These are phyloP conservation scores for Cladophialophora yegresii DNA, from an alignment of 2,329 filamentous ascomycete species.

Conservation along the genomic window DNA sequence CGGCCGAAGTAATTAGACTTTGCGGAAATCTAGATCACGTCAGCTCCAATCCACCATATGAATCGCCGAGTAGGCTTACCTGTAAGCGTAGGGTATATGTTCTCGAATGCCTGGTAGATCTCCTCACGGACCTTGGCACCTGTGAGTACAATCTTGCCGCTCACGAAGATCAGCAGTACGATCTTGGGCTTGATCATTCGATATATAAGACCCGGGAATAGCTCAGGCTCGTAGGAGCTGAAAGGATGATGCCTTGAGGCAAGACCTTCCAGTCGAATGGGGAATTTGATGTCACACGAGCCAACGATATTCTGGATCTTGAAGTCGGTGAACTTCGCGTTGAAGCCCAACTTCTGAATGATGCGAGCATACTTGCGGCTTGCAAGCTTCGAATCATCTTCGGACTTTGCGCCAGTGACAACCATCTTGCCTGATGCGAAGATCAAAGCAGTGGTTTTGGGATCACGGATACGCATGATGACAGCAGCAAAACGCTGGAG, in stretches of 20 bases:
- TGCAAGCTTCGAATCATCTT: slow-evolving; percentile 96
- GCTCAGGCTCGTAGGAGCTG: slow-evolving; percentile 96
- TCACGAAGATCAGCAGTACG: slow-evolving; percentile 95
- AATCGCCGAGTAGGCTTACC: slow-evolving; percentile 56
- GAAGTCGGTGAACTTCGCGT: slow-evolving; percentile 99
- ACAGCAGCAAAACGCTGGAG: slow-evolving; percentile 93
- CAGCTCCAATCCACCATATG: slow-evolving; percentile 21
- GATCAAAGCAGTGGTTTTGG: slow-evolving; percentile 96
- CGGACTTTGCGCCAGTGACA: slow-evolving; percentile 94
- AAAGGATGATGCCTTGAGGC: slow-evolving; percentile 98
- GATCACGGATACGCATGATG: slow-evolving; percentile 99
- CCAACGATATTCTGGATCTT: slow-evolving; percentile 99
- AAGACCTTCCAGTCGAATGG: slow-evolving; percentile 92
- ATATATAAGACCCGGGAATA: slow-evolving; percentile 99
- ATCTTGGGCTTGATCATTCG: slow-evolving; percentile 99
- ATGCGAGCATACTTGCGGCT: slow-evolving; percentile 98
- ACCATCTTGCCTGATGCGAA: slow-evolving; percentile 99
- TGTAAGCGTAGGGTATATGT: slow-evolving; percentile 95
- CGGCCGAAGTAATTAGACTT: slow-evolving; percentile 51
- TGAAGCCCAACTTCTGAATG: slow-evolving; percentile 99
- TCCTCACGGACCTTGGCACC: slow-evolving; percentile 98
- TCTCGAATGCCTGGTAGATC: slow-evolving; percentile 94
- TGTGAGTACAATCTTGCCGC: slow-evolving; percentile 95
- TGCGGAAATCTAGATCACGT: slow-evolving; percentile 60
- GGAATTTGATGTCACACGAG: slow-evolving; percentile 99